phyloP scores from a whole-genome alignment of 2,329 filamentous ascomycete species.

The Hyphodiscus sp. region DNA sequence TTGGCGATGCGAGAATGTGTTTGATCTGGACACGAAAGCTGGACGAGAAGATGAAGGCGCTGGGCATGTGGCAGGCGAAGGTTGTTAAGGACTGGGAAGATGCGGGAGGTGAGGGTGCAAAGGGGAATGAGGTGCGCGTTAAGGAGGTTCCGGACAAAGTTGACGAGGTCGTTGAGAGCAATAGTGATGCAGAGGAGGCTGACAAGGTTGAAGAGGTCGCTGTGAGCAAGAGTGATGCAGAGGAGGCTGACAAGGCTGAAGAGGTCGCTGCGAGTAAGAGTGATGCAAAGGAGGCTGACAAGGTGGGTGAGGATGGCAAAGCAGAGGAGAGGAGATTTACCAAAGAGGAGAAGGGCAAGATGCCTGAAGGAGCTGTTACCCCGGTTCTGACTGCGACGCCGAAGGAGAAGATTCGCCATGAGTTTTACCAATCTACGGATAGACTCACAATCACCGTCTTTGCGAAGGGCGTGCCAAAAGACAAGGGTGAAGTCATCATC shows the following conservation, averaged over 20 bases:
- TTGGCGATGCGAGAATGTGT: conserved; percentile 69
- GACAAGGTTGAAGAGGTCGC: no score
- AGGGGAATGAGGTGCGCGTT: conserved; percentile 37
- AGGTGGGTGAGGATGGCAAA: no score
- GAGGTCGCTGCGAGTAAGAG: conserved; percentile 24
- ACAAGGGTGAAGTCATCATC: conserved; percentile 44
- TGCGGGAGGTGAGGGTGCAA: conserved; percentile 41
- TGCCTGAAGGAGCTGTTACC: conserved; percentile 1
- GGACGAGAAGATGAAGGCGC: conserved; percentile 43
- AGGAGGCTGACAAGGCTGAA: no score
- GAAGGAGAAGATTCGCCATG: conserved; percentile 55
- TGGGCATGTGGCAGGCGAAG: conserved; percentile 54
- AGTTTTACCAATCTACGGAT: conserved; percentile 62
- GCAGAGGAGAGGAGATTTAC: not conserved
- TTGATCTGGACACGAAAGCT: conserved; percentile 52
- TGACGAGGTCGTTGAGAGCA: no score
- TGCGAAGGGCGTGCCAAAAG: conserved; percentile 56
- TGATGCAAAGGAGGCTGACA: no score
- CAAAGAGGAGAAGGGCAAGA: conserved; percentile 7
- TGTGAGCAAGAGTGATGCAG: no score
- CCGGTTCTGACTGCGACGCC: conserved; percentile 32
- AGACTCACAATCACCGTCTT: conserved; percentile 58
- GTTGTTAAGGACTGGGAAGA: conserved; percentile 43
- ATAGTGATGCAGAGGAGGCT: no score
- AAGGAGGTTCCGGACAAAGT: conserved; percentile 46